Evolutionary conservation across 1,284 basidiomycete species (phyloP), one percentile per base, ranked within the genome.

Genomic region (Ustilago cynodontis): DNA sequence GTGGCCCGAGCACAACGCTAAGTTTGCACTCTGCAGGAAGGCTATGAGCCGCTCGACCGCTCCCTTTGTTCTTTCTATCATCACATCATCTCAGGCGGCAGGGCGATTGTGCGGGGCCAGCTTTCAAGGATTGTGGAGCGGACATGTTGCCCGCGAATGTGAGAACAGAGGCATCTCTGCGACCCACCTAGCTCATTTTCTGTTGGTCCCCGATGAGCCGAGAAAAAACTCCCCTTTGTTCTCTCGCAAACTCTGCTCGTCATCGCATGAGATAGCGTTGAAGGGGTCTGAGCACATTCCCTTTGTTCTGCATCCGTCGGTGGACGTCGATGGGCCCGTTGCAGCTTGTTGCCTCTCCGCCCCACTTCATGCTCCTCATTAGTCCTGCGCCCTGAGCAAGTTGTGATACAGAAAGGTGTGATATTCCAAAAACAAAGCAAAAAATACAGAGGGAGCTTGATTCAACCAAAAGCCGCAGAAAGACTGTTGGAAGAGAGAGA

Each of bases 391-490:
- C 20, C 41, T 9, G 11, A 43, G 6, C 18, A 20, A 43, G 20
- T 8, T 52, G 22, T 26, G 56, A 55, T 43, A 54, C 35, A 57
- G 41, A 43, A n/a, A 4, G 45, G 24, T 37, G 51, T 33, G 22
- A 28, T 51, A 61, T 63, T 65, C 63, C 69, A 59, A 43, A 50
- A 28, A 69, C 53, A 57, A 59, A 65, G 62, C 35, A 43, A 63
- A 45, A 10, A 59, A 62, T 62, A 62, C 64, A 67, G 66, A 55
- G 50, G 33, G 51, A 14, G 14, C 9, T 2, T n/a, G 11, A 20
- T n/a, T 64, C 53, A 72, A 29, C 70, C 60, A 26, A 72, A 67
- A 10, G 70, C 70, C 26, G 70, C 61, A 24, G 70, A 72, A 18
- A 72, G 70, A 16, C 70, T 72, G 60, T 72, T 72, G 18, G 52